Conservation (phyloP, 345 rosid species). For the Sisymbrium altissimum region DNA sequence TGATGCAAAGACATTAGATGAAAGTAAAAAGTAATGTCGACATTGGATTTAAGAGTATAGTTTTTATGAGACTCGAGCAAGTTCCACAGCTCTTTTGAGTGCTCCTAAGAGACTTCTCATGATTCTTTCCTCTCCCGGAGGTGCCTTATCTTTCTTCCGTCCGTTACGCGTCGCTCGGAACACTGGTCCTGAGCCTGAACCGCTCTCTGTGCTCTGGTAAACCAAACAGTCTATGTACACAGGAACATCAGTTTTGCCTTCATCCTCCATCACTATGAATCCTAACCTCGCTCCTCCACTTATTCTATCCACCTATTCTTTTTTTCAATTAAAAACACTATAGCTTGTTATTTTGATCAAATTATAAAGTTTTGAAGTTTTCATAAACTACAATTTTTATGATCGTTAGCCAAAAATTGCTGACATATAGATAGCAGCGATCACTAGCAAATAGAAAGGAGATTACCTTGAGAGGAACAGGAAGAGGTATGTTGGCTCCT, state of each 20-base stretch:
- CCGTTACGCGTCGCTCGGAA: constrained; percentile 83
- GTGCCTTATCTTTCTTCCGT: constrained; percentile 51
- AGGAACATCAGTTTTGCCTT: constrained; percentile 73
- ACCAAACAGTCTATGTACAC: constrained; percentile 88
- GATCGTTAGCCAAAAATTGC: neutral
- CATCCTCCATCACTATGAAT: constrained; percentile 66
- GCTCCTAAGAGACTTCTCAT: constrained; percentile 91
- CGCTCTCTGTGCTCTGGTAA: constrained; percentile 39
- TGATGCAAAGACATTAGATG: neutral
- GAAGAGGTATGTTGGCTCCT: constrained; percentile 87
- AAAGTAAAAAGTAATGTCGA: neutral
- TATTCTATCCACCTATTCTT: constrained; percentile 68
- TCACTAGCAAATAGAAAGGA: neutral
- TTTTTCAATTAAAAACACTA: neutral
- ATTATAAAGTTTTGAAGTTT: neutral
- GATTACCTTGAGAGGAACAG: constrained; percentile 75
- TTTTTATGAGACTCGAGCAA: constrained; percentile 43
- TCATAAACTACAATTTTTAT: neutral
- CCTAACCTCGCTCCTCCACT: constrained; percentile 83
- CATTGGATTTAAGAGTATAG: neutral
- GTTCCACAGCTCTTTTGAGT: constrained; percentile 60
- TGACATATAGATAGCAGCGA: neutral
- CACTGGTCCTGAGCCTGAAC: constrained; percentile 43
- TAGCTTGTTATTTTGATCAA: neutral
- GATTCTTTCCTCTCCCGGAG: constrained; percentile 91